These are phyloP conservation scores for Phaeodactylum tricornutum DNA, from an alignment of 108 stramenopile genomes.

Conservation along the genomic window DNA sequence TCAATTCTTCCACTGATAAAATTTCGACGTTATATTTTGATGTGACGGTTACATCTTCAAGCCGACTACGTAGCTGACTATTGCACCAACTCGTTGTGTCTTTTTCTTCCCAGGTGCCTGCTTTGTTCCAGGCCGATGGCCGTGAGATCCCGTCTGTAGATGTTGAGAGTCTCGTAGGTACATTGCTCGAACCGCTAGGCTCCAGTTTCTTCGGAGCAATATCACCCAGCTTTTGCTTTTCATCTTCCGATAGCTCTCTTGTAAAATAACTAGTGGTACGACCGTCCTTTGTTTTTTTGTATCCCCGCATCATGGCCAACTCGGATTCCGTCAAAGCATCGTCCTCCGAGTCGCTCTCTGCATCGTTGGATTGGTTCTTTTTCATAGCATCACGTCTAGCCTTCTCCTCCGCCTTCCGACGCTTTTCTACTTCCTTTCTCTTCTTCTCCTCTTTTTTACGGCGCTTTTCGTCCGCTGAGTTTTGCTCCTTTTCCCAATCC, in stretches of 20 bases:
- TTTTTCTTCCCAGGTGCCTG: slow-evolving; percentile 94
- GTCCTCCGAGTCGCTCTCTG: slow-evolving; percentile 25
- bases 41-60: slow-evolving; percentile 35
- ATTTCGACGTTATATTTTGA: slow-evolving; percentile 23
- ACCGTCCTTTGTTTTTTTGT: slow-evolving; percentile 93
- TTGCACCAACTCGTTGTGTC: slow-evolving; percentile 76
- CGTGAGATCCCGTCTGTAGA: slow-evolving; percentile 6
- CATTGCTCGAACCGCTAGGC: background rate
- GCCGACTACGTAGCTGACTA: slow-evolving; percentile 25
- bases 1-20: slow-evolving; percentile 48
- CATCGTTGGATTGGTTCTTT: slow-evolving; percentile 1
- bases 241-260: slow-evolving; percentile 81
- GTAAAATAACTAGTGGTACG: slow-evolving; percentile 91
- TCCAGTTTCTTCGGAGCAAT: slow-evolving; percentile 85
- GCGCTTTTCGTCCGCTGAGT: slow-evolving; percentile 37
- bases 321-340: slow-evolving; percentile 70
- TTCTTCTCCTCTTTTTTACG: slow-evolving; percentile 42
- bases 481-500: slow-evolving; percentile 65
- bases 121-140: slow-evolving; percentile 78
- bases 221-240: slow-evolving; percentile 77
- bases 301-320: slow-evolving; percentile 64
- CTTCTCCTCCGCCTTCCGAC: slow-evolving; percentile 31
- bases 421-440: slow-evolving; percentile 32
- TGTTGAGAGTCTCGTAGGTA: background rate
- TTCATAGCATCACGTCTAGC: slow-evolving; percentile 10